Evolutionary conservation across 2,329 filamentous ascomycete species (phyloP).

Genomic region (Trichoderma sp.): DNA sequence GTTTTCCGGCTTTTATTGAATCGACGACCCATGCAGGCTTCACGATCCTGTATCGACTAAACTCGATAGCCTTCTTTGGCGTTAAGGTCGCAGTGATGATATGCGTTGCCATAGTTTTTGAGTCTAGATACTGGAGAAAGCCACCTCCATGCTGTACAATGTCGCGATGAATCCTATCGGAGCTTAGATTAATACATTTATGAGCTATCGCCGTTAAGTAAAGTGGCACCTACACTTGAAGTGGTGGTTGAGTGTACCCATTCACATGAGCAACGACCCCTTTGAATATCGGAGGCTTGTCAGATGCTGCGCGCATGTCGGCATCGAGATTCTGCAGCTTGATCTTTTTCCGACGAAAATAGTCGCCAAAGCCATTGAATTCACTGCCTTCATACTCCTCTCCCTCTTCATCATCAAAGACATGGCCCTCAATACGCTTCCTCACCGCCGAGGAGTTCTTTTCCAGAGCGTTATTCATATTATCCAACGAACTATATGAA

Average conservation of each 20-base stretch:
- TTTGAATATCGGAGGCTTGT: constrained; percentile 83
- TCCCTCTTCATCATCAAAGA: constrained; percentile 76
- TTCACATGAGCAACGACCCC: constrained; percentile 89
- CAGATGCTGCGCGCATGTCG: constrained; percentile 66
- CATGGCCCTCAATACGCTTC: constrained; percentile 62
- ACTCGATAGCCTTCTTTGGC: constrained; percentile 90
- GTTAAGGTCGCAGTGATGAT: constrained; percentile 90
- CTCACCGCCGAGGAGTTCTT: constrained; percentile 61
- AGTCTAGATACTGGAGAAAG: constrained; percentile 91
- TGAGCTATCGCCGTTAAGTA: neutral
- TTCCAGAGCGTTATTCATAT: constrained; percentile 60
- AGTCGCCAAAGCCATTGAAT: constrained; percentile 88
- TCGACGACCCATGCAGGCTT: constrained; percentile 94
- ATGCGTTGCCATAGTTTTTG: constrained; percentile 92
- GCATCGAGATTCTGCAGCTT: constrained; percentile 94
- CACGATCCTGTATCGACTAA: constrained; percentile 82
- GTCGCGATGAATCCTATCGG: constrained; percentile 65
- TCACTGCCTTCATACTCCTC: constrained; percentile 87
- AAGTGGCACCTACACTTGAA: constrained; percentile 60
- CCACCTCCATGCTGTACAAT: constrained; percentile 92
- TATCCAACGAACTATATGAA: neutral
- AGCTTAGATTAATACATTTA: constrained; percentile 21
- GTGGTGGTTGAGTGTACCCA: constrained; percentile 90
- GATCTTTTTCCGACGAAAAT: constrained; percentile 93
- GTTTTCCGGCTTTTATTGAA: constrained; percentile 74